Conservation (phyloP, 306 rosid genomes). For the Trifolium subterraneum region DNA sequence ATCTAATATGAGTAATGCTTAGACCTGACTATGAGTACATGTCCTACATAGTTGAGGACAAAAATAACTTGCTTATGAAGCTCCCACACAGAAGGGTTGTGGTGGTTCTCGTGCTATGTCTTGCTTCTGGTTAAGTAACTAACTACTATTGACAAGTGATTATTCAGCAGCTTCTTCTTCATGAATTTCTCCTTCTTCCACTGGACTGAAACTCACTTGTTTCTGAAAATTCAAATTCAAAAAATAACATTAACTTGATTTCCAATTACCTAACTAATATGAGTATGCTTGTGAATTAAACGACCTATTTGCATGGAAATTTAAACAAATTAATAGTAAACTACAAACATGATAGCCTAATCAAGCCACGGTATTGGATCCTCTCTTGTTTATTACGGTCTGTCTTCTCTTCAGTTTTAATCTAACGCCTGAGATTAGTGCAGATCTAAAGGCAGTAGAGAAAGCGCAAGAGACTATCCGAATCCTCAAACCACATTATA, state of each 20-base stretch:
- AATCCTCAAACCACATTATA: constrained; percentile 3
- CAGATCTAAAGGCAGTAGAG: no score
- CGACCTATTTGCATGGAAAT: constrained; percentile 8
- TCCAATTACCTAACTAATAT: not conserved
- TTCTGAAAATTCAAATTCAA: constrained; percentile 56
- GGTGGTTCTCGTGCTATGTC: not conserved
- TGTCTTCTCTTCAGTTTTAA: no score
- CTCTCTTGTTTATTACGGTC: no score
- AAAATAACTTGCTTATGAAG: constrained; percentile 37
- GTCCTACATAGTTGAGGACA: constrained; percentile 19
- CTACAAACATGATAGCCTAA: constrained; percentile 10
- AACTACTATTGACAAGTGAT: constrained; percentile 19
- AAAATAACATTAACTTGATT: constrained; percentile 13
- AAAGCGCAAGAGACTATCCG: no score
- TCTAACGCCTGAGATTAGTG: no score
- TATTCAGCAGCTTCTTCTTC: constrained; percentile 34
- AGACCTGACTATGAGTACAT: constrained; percentile 17
- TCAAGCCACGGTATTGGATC: no score
- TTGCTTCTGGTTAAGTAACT: not conserved
- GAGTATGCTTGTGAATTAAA: not conserved
- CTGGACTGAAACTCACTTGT: constrained; percentile 61
- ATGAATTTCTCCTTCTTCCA: constrained; percentile 50
- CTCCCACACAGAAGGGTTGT: constrained; percentile 7
- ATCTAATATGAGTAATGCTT: constrained; percentile 6
- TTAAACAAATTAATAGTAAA: constrained; percentile 3